Evolutionary conservation across 164 flowering plant species (phyloP).

Genomic region (Santalum album): DNA sequence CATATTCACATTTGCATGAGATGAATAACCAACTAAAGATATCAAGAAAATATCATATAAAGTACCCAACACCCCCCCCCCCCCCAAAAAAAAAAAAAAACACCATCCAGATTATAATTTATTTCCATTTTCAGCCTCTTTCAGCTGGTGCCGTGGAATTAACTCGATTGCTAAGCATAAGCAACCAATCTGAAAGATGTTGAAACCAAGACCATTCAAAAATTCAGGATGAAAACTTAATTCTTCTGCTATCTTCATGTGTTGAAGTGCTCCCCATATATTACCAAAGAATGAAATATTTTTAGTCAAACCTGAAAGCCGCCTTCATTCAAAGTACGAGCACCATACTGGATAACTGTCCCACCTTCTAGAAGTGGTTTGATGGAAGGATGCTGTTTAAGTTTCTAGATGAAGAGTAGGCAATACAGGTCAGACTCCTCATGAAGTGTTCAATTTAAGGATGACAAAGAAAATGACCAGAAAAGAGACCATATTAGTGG

Average conservation of each 20-base stretch:
- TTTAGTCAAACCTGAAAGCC: slow-evolving; percentile 73
- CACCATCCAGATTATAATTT: too few relatives aligned
- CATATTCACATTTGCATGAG: slow-evolving; percentile 28
- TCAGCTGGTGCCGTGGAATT: background rate
- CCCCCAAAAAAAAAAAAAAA: too few relatives aligned
- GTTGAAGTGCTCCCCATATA: slow-evolving; percentile 1
- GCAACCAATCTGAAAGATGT: background rate
- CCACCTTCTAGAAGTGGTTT: slow-evolving; percentile 79
- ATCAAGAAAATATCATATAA: background rate
- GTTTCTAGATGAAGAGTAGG: slow-evolving; percentile 37
- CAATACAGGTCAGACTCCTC: background rate
- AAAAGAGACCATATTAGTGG: too few relatives aligned
- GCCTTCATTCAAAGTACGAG: slow-evolving; percentile 95
- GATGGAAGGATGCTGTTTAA: slow-evolving; percentile 90
- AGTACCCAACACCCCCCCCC: too few relatives aligned
- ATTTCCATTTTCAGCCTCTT: background rate
- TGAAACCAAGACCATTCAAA: too few relatives aligned
- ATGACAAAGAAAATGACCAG: too few relatives aligned
- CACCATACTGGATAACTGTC: slow-evolving; percentile 89
- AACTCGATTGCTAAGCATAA: background rate
- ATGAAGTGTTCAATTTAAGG: background rate
- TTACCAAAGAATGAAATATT: background rate
- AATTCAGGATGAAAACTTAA: too few relatives aligned
- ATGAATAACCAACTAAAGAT: background rate
- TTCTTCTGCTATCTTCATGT: background rate